A percentile compares a stretch with the other conserved stretches of the same genome.
Evolutionary conservation across 768 basidiomycete genomes (phyloP).

Genomic region (Xerocomus brunneocitrinus): DNA sequence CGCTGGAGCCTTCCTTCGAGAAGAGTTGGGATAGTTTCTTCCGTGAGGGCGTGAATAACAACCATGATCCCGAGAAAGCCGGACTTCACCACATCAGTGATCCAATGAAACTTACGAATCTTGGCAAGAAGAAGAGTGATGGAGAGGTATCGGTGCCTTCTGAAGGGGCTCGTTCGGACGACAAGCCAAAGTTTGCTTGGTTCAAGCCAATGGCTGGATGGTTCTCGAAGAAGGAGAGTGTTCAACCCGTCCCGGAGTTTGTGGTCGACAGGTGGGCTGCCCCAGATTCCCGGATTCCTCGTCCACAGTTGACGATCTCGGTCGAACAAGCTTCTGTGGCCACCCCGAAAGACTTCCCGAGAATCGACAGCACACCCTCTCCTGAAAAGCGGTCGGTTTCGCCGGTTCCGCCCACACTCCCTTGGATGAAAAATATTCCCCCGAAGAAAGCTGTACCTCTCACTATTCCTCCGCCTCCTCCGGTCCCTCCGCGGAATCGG

Average conservation of each 20-base stretch:
- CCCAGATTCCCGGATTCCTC: slow-evolving; percentile 14
- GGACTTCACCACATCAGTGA: slow-evolving; percentile 25
- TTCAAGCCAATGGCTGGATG: slow-evolving; percentile 33
- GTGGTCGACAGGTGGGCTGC: slow-evolving; percentile 14
- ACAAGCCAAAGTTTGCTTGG: slow-evolving; percentile 30
- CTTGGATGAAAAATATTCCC: slow-evolving; percentile 24
- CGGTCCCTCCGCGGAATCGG: slow-evolving; percentile 24
- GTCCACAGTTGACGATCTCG: slow-evolving; percentile 41
- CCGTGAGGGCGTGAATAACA: slow-evolving; percentile 20
- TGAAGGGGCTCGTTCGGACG: slow-evolving; percentile 22
- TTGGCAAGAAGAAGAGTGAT: slow-evolving; percentile 39
- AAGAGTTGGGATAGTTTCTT: slow-evolving; percentile 47
- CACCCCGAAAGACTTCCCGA: slow-evolving; percentile 24
- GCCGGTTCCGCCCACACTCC: slow-evolving; percentile 23
- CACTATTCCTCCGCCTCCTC: slow-evolving; percentile 31
- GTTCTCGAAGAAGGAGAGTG: slow-evolving; percentile 24
- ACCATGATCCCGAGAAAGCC: slow-evolving; percentile 21
- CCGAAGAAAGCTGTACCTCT: slow-evolving; percentile 33
- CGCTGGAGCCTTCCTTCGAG: slow-evolving; percentile 31
- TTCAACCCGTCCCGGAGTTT: slow-evolving; percentile 13
- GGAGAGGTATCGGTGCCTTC: slow-evolving; percentile 24
- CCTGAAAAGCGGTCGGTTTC: slow-evolving; percentile 31
- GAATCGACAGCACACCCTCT: slow-evolving; percentile 27
- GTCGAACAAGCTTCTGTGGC: slow-evolving; percentile 36
- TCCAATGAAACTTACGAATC: slow-evolving; percentile 41